phyloP scores from a whole-genome alignment of 768 basidiomycete species.

The Infundibulicybe gibba region DNA sequence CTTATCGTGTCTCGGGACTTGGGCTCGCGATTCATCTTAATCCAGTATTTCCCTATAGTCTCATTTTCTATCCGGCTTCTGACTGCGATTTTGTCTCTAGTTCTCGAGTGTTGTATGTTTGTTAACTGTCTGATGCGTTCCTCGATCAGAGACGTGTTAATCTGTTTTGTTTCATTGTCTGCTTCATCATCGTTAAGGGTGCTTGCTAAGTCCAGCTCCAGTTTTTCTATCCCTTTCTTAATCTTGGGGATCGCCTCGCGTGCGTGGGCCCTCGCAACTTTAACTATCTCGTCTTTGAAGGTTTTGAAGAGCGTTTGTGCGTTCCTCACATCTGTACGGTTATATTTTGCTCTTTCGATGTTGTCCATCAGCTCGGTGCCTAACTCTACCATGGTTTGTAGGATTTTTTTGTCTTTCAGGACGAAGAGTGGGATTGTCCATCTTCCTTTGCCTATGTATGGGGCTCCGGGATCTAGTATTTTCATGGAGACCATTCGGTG shows the following conservation, averaged over 20 bases:
- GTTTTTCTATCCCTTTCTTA: slow-evolving; percentile 3
- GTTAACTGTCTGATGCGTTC: slow-evolving; percentile 5
- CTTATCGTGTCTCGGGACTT: slow-evolving; percentile 9
- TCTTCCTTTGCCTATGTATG: slow-evolving; percentile 24
- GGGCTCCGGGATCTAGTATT: slow-evolving; percentile 14
- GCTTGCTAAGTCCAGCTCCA: background rate
- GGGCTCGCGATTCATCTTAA: slow-evolving; percentile 3
- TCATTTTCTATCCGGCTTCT: slow-evolving; percentile 7
- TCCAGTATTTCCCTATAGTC: slow-evolving; percentile 7
- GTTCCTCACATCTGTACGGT: too few species aligned
- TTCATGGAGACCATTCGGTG: too few species aligned
- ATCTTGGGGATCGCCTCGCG: slow-evolving; percentile 2
- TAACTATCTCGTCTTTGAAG: too few species aligned
- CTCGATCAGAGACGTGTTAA: background rate
- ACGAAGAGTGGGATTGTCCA: slow-evolving; percentile 21
- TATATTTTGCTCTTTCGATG: too few species aligned
- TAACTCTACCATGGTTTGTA: slow-evolving; percentile 1
- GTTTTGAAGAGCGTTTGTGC: too few species aligned
- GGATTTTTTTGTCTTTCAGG: slow-evolving; percentile 13
- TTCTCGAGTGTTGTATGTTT: slow-evolving; percentile 3
- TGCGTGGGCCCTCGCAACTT: slow-evolving; percentile 2
- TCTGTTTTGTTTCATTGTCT: background rate
- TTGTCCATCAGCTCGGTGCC: too few species aligned
- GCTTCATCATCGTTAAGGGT: background rate
- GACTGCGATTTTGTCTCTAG: too few species aligned